These are phyloP conservation scores for Nematocida major DNA, from an alignment of 371 early-diverging fungal genomes.

Conservation along the genomic window DNA sequence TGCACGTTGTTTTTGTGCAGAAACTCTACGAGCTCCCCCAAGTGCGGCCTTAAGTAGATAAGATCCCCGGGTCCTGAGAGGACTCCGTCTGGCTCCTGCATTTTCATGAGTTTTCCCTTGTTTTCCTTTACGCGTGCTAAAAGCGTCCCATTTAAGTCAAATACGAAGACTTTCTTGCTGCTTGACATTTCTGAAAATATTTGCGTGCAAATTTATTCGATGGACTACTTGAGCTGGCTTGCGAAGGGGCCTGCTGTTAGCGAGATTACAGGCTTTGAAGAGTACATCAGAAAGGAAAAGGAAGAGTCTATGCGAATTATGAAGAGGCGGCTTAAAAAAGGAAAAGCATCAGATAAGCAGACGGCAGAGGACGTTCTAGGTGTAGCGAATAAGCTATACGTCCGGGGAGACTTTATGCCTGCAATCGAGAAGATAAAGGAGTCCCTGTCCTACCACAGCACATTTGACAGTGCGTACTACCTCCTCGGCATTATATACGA, in stretches of 20 bases:
- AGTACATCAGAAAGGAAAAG: conserved; percentile 45
- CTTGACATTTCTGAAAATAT: conserved; percentile 6
- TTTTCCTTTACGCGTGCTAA: conserved; percentile 36
- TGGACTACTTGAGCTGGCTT: conserved; percentile 46
- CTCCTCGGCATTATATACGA: conserved; percentile 77
- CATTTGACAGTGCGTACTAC: conserved; percentile 57
- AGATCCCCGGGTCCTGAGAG: not conserved
- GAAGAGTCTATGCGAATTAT: conserved; percentile 46
- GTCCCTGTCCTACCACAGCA: conserved; percentile 50
- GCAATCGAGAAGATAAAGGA: conserved; percentile 54
- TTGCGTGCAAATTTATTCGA: not conserved
- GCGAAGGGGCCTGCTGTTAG: conserved; percentile 13
- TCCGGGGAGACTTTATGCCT: conserved; percentile 45
- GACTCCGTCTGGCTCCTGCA: conserved; percentile 9
- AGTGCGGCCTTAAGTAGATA: conserved; percentile 52
- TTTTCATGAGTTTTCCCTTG: not conserved
- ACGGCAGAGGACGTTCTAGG: conserved; percentile 47
- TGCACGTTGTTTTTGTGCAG: conserved; percentile 37
- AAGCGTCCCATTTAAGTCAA: conserved; percentile 57
- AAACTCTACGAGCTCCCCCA: conserved; percentile 40
- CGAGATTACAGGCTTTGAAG: conserved; percentile 31
- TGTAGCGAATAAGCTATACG: conserved; percentile 59
- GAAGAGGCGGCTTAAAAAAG: conserved; percentile 30
- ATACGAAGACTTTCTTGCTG: conserved; percentile 37
- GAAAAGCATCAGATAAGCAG: conserved; percentile 38